These are phyloP conservation scores for Gossypium stocksii DNA, from an alignment of 345 rosid genomes.

Conservation along the genomic window DNA sequence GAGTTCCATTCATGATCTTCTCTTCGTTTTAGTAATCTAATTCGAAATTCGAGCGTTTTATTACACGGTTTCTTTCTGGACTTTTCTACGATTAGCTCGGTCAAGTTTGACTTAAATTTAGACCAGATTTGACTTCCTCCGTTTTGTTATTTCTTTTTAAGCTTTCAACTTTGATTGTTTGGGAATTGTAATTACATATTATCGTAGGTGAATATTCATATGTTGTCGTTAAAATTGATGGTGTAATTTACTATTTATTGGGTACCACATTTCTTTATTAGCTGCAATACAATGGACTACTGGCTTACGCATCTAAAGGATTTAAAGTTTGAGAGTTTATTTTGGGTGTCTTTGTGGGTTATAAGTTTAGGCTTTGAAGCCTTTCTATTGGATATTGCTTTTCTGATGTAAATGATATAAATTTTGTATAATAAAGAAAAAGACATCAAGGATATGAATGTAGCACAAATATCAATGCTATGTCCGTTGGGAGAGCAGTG, in stretches of 20 bases:
- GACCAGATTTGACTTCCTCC: slow-evolving; percentile 9
- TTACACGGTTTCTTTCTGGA: neutral
- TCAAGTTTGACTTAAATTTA: slow-evolving; percentile 11
- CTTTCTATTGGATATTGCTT: neutral
- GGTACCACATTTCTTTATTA: neutral
- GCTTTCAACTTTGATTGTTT: neutral
- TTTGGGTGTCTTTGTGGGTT: neutral
- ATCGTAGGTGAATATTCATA: neutral
- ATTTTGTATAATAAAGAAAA: neutral
- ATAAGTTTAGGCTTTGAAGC: neutral
- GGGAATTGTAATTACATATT: neutral
- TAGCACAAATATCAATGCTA: neutral
- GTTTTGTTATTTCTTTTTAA: neutral
- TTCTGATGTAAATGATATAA: neutral
- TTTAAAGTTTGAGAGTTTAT: neutral
- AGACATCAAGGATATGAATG: neutral
- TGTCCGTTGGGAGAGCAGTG: neutral
- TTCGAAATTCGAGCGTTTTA: neutral
- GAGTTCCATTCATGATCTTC: slow-evolving; percentile 5
- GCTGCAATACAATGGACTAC: neutral
- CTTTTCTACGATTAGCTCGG: neutral
- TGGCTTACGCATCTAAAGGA: neutral
- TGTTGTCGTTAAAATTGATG: neutral
- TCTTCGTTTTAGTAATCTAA: slow-evolving; percentile 7
- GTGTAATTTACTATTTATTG: neutral